phyloP scores from a whole-genome alignment of 73 alveolate species.

The Urostyla sp. region DNA sequence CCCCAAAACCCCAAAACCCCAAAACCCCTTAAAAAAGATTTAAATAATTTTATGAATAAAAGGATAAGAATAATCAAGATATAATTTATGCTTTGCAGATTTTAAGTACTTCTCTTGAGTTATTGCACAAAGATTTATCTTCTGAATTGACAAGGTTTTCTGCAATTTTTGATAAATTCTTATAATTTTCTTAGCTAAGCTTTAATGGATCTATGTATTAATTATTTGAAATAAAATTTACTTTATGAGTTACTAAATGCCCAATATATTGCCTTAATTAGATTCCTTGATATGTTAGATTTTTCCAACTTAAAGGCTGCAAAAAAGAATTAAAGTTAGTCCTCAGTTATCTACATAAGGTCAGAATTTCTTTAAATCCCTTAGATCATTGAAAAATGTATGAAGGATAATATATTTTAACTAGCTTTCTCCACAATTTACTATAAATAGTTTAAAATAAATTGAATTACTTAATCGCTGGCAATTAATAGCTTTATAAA shows the following conservation, averaged over 20 bases:
- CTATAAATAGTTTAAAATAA: not conserved
- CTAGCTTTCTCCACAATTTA: conserved; percentile 71
- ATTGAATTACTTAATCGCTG: conserved; percentile 37
- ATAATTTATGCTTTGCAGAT: conserved; percentile 49
- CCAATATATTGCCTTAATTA: conserved; percentile 70
- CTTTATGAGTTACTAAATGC: conserved; percentile 48
- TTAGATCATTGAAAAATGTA: conserved; percentile 55
- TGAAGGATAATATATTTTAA: conserved; percentile 62
- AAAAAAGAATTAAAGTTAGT: conserved; percentile 40
- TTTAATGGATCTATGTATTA: conserved; percentile 4
- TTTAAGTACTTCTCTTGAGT: conserved; percentile 59
- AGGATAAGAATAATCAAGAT: no score
- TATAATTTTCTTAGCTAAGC: not conserved
- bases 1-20: no score
- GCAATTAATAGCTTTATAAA: conserved; percentile 57
- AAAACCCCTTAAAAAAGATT: no score
- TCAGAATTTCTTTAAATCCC: conserved; percentile 40
- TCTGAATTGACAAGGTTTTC: conserved; percentile 46
- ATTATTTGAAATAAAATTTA: not conserved
- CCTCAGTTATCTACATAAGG: conserved; percentile 26
- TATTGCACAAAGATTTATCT: conserved; percentile 53
- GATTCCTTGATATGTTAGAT: conserved; percentile 53
- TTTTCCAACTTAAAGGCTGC: conserved; percentile 62
- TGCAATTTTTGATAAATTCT: conserved; percentile 22
- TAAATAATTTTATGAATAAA: no score